phyloP scores from a whole-genome alignment of 2,329 filamentous ascomycete species.

The Penicillium sumatraense region DNA sequence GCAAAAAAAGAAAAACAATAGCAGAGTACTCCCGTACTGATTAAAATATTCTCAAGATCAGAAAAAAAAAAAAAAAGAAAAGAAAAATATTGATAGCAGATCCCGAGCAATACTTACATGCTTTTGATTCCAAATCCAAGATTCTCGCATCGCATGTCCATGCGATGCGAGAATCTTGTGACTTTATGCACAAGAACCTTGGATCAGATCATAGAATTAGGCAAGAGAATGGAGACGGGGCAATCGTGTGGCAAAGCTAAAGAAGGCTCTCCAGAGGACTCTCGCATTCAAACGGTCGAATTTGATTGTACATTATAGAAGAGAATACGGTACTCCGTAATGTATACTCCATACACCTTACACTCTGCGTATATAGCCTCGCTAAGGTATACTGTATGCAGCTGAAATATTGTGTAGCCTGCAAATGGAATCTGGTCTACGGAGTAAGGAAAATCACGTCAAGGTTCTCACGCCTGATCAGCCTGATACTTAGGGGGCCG shows the following conservation, averaged over 20 bases:
- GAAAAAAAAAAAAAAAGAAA: neutral
- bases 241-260: constrained; percentile 18
- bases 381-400: neutral
- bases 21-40: too few species aligned
- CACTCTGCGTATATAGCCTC: too few species aligned
- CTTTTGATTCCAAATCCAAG: constrained; percentile 21
- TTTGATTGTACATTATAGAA: neutral
- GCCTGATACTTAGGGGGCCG: neutral
- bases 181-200: constrained; percentile 26
- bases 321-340: neutral
- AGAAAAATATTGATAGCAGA: constrained; percentile 10
- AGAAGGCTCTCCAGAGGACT: neutral
- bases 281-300: neutral
- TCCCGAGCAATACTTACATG: constrained; percentile 7
- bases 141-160: constrained; percentile 14
- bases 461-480: neutral
- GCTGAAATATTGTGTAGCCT: constrained; percentile 11
- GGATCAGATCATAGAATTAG: constrained; percentile 9
- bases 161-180: too few species aligned
- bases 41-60: neutral
- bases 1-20: neutral
- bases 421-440: neutral
- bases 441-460: constrained; percentile 5
- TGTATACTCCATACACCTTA: neutral
- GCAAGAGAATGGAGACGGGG: constrained; percentile 6